Evolutionary conservation across 345 rosid species (phyloP).

Genomic region (Eucalyptus dawsonii): DNA sequence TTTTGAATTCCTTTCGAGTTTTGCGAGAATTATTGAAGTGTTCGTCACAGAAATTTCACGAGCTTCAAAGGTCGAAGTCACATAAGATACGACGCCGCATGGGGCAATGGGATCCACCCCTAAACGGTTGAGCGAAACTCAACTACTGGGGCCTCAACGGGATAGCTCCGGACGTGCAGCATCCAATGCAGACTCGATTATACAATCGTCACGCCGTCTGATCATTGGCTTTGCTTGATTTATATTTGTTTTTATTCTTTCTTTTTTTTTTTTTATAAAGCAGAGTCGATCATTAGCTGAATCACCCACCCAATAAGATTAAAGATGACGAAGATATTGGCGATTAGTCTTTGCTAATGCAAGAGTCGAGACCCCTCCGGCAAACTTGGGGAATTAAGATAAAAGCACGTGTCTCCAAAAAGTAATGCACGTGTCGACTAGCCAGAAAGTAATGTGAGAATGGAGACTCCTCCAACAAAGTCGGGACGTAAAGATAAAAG

Average conservation of each 20-base stretch:
- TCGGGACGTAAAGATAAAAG: accelerated
- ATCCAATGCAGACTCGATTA: background rate
- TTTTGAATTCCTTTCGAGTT: background rate
- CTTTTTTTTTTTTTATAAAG: background rate
- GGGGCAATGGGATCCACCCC: background rate
- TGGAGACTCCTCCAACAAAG: background rate
- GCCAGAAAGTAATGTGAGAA: background rate
- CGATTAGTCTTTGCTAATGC: background rate
- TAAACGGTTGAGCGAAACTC: background rate
- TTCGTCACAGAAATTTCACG: background rate
- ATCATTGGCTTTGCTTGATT: background rate
- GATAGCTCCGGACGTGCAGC: background rate
- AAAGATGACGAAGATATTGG: accelerated
- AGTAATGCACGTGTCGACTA: too few relatives aligned
- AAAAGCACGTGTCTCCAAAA: background rate
- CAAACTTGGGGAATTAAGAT: background rate
- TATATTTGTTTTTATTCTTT: background rate
- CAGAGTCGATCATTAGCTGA: background rate
- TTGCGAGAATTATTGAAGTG: background rate
- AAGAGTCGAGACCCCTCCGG: background rate
- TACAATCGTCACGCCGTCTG: background rate
- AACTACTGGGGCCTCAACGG: background rate
- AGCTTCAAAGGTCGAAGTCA: background rate
- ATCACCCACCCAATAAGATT: background rate
- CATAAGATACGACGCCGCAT: background rate